A percentile compares a stretch with the other conserved stretches of the same genome.
Conservation (phyloP, 208 protist species). For the Wallacemonas sp. region DNA sequence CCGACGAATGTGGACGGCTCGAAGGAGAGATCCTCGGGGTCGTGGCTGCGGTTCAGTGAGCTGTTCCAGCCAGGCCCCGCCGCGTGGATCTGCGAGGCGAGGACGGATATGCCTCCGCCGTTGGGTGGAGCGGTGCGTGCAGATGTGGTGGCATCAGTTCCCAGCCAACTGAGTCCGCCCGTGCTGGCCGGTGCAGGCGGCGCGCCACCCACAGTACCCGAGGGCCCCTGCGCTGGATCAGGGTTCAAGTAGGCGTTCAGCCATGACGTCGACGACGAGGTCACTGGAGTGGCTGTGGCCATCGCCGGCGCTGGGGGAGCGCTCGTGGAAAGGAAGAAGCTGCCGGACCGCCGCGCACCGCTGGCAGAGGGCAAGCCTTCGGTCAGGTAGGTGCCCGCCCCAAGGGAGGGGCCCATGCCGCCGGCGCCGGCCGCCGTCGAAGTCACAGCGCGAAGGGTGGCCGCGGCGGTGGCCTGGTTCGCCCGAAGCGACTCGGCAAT, state of each 20-base stretch:
- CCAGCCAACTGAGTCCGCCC: neutral
- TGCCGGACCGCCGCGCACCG: neutral
- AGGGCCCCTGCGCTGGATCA: neutral
- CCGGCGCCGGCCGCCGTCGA: neutral
- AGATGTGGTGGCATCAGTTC: neutral
- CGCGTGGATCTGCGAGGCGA: slow-evolving; percentile 8
- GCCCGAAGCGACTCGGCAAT: neutral
- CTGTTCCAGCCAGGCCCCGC: neutral
- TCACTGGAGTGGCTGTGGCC: too few relatives aligned
- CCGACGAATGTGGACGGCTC: slow-evolving; percentile 42
- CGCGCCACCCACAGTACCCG: neutral
- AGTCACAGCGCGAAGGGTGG: neutral
- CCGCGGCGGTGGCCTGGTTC: slow-evolving; percentile 3
- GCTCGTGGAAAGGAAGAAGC: neutral
- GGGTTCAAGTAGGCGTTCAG: neutral
- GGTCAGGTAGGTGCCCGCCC: slow-evolving; percentile 4
- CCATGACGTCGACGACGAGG: slow-evolving; percentile 1
- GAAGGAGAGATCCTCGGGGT: slow-evolving; percentile 34
- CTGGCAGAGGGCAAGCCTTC: neutral
- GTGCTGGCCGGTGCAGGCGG: neutral
- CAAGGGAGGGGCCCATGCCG: neutral
- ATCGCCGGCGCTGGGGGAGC: neutral
- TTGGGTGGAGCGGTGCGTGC: neutral
- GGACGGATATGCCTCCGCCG: slow-evolving; percentile 1
- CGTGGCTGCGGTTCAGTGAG: neutral